phyloP scores from a whole-genome alignment of 495 filamentous ascomycete genomes.

The Penicillium herquei region DNA sequence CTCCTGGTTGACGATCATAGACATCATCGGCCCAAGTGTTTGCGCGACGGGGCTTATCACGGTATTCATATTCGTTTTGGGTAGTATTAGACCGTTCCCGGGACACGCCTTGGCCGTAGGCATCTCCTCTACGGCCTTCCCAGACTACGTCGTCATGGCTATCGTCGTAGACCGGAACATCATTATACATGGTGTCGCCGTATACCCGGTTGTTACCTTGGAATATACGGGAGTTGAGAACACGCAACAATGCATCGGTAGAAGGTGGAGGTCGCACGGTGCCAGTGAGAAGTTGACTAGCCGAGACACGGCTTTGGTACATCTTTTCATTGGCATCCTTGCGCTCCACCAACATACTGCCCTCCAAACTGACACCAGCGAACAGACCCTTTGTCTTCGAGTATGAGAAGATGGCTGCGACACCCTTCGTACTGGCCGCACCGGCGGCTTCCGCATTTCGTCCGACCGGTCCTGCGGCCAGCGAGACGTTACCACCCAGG shows the following conservation, averaged over 20 bases:
- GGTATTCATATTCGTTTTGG: slow-evolving; percentile 59
- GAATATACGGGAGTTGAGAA: slow-evolving; percentile 84
- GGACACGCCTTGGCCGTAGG: slow-evolving; percentile 70
- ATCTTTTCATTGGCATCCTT: slow-evolving; percentile 96
- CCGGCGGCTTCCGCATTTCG: slow-evolving; percentile 96
- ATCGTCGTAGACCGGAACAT: slow-evolving; percentile 88
- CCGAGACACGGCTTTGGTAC: slow-evolving; percentile 78
- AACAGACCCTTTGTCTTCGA: slow-evolving; percentile 97
- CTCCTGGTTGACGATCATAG: slow-evolving; percentile 65
- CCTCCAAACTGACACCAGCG: slow-evolving; percentile 91
- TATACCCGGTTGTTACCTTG: slow-evolving; percentile 52
- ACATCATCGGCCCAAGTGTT: slow-evolving; percentile 88
- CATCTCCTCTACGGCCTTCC: slow-evolving; percentile 75
- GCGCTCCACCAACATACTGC: slow-evolving; percentile 84
- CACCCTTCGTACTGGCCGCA: slow-evolving; percentile 83
- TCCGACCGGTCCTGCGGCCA: slow-evolving; percentile 90
- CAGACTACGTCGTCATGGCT: slow-evolving; percentile 88
- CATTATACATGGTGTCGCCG: slow-evolving; percentile 84
- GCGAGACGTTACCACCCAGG: slow-evolving; percentile 92
- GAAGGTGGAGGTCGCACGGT: slow-evolving; percentile 73
- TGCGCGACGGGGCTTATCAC: slow-evolving; percentile 63
- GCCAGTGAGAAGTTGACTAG: slow-evolving; percentile 78
- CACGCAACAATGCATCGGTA: slow-evolving; percentile 76
- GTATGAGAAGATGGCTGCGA: slow-evolving; percentile 93
- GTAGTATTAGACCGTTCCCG: slow-evolving; percentile 54